Evolutionary conservation across 768 basidiomycete species (phyloP).

Genomic region (Tylopilus cervinicoccineus): DNA sequence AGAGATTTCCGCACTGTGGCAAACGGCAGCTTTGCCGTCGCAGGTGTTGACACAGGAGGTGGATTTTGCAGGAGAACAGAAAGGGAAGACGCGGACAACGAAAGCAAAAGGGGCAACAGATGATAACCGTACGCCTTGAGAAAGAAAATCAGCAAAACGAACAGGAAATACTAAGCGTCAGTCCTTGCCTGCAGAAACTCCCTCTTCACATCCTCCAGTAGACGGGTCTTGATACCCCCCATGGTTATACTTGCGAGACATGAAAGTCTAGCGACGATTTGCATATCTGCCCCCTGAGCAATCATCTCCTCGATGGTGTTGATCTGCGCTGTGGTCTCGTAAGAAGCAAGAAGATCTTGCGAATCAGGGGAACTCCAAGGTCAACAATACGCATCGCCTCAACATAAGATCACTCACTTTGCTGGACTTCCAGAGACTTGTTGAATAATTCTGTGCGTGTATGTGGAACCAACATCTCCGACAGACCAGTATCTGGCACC

Average conservation of each 20-base stretch:
- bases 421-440: conserved; percentile 90
- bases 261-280: conserved; percentile 70
- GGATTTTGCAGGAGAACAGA: conserved; percentile 64
- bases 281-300: conserved; percentile 80
- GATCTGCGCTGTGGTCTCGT: conserved; percentile 77
- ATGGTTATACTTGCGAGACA: conserved; percentile 82
- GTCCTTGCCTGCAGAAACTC: conserved; percentile 76
- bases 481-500: conserved; percentile 79
- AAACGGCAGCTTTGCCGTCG: conserved; percentile 66
- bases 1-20: conserved; percentile 72
- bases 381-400: conserved; percentile 8
- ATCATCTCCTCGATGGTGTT: conserved; percentile 89
- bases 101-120: conserved; percentile 62
- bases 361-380: not conserved
- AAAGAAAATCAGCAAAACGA: conserved; percentile 2
- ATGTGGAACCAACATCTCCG: conserved; percentile 83
- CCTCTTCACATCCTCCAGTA: conserved; percentile 82
- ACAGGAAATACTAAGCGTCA: not conserved
- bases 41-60: conserved; percentile 48
- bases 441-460: conserved; percentile 89
- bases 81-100: conserved; percentile 63
- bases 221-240: conserved; percentile 85
- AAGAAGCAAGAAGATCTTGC: conserved; percentile 90
- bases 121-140: conserved; percentile 72
- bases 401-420: conserved; percentile 53